These are phyloP conservation scores for Rhododendron mucronatum DNA, from an alignment of 148 eudicot species.

Conservation along the genomic window DNA sequence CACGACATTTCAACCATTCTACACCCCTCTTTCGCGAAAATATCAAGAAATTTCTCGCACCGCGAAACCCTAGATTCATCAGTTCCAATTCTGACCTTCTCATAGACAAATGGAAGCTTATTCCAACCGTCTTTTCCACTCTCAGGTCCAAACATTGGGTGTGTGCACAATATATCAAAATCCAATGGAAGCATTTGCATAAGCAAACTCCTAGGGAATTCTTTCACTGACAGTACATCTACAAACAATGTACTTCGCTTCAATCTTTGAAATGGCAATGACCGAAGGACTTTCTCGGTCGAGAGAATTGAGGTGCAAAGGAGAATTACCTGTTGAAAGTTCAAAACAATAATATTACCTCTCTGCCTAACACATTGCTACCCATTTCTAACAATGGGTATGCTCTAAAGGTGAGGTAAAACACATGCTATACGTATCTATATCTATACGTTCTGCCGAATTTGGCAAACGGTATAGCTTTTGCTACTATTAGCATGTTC, in stretches of 20 bases:
- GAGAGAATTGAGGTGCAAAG: conserved; percentile 85
- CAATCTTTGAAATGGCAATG: conserved; percentile 67
- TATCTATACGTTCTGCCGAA: background rate
- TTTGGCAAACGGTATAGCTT: background rate
- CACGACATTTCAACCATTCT: conserved; percentile 80
- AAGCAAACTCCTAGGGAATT: conserved; percentile 64
- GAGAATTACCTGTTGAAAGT: conserved; percentile 11
- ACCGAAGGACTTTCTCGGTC: conserved; percentile 55
- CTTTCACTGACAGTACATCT: conserved; percentile 83
- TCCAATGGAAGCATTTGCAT: conserved; percentile 48
- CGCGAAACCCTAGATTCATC: conserved; percentile 42
- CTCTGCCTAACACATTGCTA: background rate
- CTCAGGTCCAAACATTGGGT: conserved; percentile 97
- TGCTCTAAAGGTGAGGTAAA: background rate
- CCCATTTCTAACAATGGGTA: background rate
- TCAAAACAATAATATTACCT: background rate
- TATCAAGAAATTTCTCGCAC: conserved; percentile 58
- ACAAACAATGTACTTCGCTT: conserved; percentile 76
- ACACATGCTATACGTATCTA: background rate
- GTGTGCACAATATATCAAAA: conserved; percentile 82
- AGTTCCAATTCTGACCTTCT: conserved; percentile 67
- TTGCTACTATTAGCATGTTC: background rate
- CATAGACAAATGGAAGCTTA: conserved; percentile 63
- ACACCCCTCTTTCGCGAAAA: conserved; percentile 74
- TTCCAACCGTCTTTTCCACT: conserved; percentile 69